A percentile compares a stretch with the other conserved stretches of the same genome.
These are phyloP conservation scores for Fraxinus baroniana DNA, from an alignment of 305 asterid species.

Conservation along the genomic window DNA sequence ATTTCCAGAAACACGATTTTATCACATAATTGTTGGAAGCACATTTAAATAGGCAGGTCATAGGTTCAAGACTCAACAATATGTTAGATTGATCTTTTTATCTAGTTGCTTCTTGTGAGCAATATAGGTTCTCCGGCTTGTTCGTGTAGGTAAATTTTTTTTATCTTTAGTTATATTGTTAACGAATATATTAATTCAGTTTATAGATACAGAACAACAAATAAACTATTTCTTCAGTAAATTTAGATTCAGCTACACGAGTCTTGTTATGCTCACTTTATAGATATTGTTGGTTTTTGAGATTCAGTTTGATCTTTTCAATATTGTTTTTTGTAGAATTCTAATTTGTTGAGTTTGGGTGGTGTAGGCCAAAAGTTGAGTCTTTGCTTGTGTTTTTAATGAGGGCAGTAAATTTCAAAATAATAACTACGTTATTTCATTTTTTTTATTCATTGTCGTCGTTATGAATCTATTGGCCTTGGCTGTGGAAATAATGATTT, in stretches of 20 bases:
- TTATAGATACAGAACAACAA: neutral
- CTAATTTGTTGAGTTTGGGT: neutral
- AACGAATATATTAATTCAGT: neutral
- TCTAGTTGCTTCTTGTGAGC: neutral
- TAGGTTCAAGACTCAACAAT: too few relatives aligned
- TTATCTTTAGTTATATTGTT: neutral
- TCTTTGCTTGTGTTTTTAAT: neutral
- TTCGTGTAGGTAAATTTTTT: neutral
- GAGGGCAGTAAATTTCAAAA: neutral
- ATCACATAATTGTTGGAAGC: too few relatives aligned
- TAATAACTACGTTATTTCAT: too few relatives aligned
- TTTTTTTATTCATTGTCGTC: too few relatives aligned
- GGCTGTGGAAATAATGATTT: neutral
- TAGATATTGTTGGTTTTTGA: neutral
- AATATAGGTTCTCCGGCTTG: neutral
- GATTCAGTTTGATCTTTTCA: neutral
- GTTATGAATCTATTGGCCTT: neutral
- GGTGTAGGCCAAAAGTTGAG: neutral
- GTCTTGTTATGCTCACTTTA: neutral
- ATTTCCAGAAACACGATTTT: too few relatives aligned
- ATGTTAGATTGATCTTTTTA: neutral
- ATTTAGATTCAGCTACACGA: neutral
- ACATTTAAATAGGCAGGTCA: too few relatives aligned
- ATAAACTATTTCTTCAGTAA: neutral
- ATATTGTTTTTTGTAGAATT: constrained; percentile 2